Percentiles rank a stretch among this genome's conserved stretches.
These are phyloP conservation scores for Spinellus fusiger DNA, from an alignment of 192 early-diverging fungal species.

Conservation along the genomic window DNA sequence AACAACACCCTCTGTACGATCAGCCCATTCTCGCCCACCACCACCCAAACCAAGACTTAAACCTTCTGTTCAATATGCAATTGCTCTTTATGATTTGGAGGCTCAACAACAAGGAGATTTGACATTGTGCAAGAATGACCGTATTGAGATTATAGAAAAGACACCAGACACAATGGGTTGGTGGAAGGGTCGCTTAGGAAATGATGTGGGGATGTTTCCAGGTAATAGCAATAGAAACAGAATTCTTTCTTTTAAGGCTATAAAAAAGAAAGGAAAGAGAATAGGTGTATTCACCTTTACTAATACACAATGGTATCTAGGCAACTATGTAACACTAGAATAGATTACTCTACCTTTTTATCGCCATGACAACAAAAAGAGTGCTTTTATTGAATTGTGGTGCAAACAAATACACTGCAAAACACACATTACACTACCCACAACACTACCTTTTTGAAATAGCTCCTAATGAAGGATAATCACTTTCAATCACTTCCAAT, in stretches of 20 bases:
- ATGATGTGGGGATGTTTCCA: conserved; percentile 52
- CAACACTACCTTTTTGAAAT: no score
- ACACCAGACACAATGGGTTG: conserved; percentile 21
- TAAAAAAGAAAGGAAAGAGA: no score
- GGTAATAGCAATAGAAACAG: no score
- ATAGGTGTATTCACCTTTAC: background rate
- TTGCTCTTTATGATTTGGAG: conserved; percentile 33
- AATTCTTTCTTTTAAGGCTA: no score
- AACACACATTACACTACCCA: no score
- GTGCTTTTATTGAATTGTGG: no score
- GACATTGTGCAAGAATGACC: conserved; percentile 21
- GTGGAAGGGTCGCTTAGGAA: conserved; percentile 33
- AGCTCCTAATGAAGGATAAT: no score
- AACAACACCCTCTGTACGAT: background rate
- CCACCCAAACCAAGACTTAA: conserved; percentile 17
- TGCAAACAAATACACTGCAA: no score
- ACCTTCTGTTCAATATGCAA: conserved; percentile 3
- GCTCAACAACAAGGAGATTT: conserved; percentile 27
- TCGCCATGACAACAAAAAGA: no score
- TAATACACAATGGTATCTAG: background rate
- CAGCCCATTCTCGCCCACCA: conserved; percentile 29
- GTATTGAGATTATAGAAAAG: conserved; percentile 30
- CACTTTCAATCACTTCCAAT: no score
- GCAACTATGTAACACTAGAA: background rate
- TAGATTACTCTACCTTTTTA: background rate